Base-by-base conservation (phyloP, 2,329 filamentous ascomycete species). In the Aspergillus pseudoglaucus region DNA sequence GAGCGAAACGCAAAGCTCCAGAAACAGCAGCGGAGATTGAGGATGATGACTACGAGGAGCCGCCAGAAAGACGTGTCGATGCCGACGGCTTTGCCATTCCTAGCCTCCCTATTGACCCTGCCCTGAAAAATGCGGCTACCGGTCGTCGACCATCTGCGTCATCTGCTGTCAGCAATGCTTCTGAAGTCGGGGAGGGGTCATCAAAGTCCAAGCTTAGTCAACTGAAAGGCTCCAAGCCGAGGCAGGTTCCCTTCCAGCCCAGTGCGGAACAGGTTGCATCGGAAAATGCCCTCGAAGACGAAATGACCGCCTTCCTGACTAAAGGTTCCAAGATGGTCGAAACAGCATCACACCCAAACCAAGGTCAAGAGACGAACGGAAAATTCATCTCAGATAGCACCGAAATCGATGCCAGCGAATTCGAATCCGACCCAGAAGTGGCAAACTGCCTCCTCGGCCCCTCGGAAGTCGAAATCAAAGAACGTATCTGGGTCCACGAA, bases 401-500 rank as follows among this genome's bases (percentile, higher is more conserved):
- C 6, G 82, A 86, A 46, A 84, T 94, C 17, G 82, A 79, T 44
- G 87, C 87, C 48, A 80, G 87, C 48, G 90, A 96, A 62, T 96
- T 97, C 60, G 87, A 84, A 33, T 83, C 94, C 58, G 93, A 98
- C 53, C 85, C 84, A 0, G 93, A 98, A 66, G 89, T 98, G 4
- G 73, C 79, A 50, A 87, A 87, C 58, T 95, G 90, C 61, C 69
- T 90, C 32, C 76, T 97, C 4, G 80, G 78, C 0, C 79, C 84
- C 1, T 80, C 82, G 3, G 90, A 97, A 69, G 81, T 84, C 2
- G 80, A 80, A 30, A 81, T 90, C 62, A 97, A 96, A 66, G 90
- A 96, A 66, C 82, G 83, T 50, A 87, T 97, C 45, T 98, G 93
- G 93, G 83, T 95, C 39, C 90, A 91, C 50, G 84, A 90, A 63